Base-by-base conservation (phyloP, 1,284 basidiomycete species). In the Trametes polyzona region DNA sequence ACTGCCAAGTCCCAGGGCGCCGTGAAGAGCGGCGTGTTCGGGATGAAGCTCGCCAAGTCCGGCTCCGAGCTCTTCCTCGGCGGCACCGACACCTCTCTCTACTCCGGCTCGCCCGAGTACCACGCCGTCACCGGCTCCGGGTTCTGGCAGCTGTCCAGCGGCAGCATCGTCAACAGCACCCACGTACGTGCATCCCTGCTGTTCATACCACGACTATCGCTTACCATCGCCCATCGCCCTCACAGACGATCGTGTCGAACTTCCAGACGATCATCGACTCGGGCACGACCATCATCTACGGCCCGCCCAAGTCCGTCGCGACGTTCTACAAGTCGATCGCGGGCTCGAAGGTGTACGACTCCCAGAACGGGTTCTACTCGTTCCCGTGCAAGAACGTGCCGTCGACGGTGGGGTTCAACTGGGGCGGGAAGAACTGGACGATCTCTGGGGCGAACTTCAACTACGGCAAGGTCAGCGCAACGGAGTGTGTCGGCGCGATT, bases 31-130 rank as follows among this genome's bases (percentile, higher is more conserved):
- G 65, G 67, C 21, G 69, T 72, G 24, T 83, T 82, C 66, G 73
- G 67, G n/a, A n/a, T n/a, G n/a, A n/a, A n/a, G n/a, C n/a, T n/a
- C n/a, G n/a, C n/a, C n/a, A n/a, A n/a, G n/a, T n/a, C n/a, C n/a
- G n/a, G n/a, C n/a, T n/a, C n/a, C n/a, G n/a, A n/a, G 16, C 74
- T 84, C 19, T 79, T 69, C 68, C 73, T 86, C 44, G 83, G 83
- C 39, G 79, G 80, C 2, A 66, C 70, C 48, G 44, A 82, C 65
- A 30, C 60, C 4, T 52, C 63, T 10, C 69, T 71, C 14, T 76
- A 72, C 69, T 65, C 63, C 3, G 77, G 76, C 30, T 35, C 63
- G 24, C 68, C 79, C 57, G 72, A 74, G 51, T 81, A 71, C 67
- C 68, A 74, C 62, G 1, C 43, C 63, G 66, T 65, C 63, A 70